Evolutionary conservation across 148 eudicot genomes (phyloP).

Genomic region (Silene latifolia): DNA sequence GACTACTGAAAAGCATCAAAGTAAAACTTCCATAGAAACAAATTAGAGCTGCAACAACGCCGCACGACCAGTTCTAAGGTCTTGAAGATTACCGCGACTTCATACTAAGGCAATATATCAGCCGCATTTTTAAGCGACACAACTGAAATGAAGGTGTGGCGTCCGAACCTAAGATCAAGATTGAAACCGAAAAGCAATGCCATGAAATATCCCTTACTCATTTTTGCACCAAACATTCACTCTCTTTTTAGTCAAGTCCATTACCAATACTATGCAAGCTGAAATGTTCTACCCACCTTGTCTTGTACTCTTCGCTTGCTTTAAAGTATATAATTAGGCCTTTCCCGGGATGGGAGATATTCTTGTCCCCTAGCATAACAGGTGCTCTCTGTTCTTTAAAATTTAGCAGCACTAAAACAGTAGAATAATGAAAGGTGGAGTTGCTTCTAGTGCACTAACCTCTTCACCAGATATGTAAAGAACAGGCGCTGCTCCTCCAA

Average conservation of each 20-base stretch:
- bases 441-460: slow-evolving; percentile 41
- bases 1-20: background rate
- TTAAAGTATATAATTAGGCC: background rate
- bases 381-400: background rate
- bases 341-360: background rate
- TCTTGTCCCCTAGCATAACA: background rate
- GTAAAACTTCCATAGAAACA: background rate
- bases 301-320: background rate
- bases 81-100: background rate
- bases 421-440: background rate
- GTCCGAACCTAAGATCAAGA: background rate
- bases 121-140: background rate
- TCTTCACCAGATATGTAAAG: slow-evolving; percentile 96
- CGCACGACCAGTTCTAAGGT: background rate
- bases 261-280: background rate
- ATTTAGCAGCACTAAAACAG: background rate
- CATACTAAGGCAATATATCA: background rate
- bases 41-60: background rate
- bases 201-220: background rate
- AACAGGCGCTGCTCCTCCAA: slow-evolving; percentile 57
- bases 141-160: background rate
- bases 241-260: background rate
- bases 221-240: background rate
- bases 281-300: background rate
- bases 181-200: background rate